These are phyloP conservation scores for Aspergillus fumigatiaffinis DNA, from an alignment of 2,329 filamentous ascomycete genomes.

Conservation along the genomic window DNA sequence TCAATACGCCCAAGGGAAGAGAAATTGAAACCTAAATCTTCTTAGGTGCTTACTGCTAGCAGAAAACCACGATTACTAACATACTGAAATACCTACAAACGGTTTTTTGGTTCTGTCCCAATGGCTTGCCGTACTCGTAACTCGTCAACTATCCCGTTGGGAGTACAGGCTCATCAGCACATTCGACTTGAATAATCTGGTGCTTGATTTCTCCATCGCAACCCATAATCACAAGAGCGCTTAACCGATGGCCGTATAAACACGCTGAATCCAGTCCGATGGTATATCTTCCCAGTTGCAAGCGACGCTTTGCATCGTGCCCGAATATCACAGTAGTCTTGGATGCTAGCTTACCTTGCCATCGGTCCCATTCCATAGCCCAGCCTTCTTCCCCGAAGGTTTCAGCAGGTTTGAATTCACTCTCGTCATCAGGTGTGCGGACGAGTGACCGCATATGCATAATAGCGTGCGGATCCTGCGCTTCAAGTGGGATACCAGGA, in stretches of 20 bases:
- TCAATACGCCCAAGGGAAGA: too few relatives aligned
- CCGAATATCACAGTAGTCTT: conserved; percentile 20
- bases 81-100: too few relatives aligned
- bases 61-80: too few relatives aligned
- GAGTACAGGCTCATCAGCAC: conserved; percentile 5
- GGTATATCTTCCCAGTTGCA: conserved; percentile 16
- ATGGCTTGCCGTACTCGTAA: neutral
- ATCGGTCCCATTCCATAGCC: conserved; percentile 17
- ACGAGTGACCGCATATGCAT: conserved; percentile 18
- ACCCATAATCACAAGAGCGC: conserved; percentile 14
- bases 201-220: conserved; percentile 3
- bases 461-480: conserved; percentile 16
- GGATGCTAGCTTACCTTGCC: conserved; percentile 14
- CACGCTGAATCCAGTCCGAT: conserved; percentile 21
- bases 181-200: conserved; percentile 16
- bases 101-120: too few relatives aligned
- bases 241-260: conserved; percentile 18
- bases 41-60: too few relatives aligned
- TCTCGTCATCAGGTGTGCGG: neutral
- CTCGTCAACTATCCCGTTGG: neutral
- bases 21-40: too few relatives aligned
- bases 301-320: conserved; percentile 21
- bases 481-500: conserved; percentile 12
- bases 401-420: conserved; percentile 6
- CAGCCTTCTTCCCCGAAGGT: conserved; percentile 16